phyloP scores from a whole-genome alignment of 169 alveolate species.

The Pseudocohnilembus persalinus region DNA sequence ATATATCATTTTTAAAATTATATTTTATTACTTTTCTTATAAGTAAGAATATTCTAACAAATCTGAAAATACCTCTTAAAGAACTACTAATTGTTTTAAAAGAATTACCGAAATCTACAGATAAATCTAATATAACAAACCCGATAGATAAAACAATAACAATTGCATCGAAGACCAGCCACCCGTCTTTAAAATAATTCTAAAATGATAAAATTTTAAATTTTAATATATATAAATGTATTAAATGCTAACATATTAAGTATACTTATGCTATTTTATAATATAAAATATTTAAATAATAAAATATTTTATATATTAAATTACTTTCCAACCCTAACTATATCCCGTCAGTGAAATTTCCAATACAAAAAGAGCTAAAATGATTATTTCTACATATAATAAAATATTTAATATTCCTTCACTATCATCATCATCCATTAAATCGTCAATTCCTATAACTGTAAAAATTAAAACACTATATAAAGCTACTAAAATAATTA shows the following conservation, averaged over 20 bases:
- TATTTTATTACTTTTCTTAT: constrained; percentile 12
- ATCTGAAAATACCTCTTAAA: constrained; percentile 22
- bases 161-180: neutral
- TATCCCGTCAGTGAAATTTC: neutral
- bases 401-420: neutral
- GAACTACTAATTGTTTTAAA: neutral
- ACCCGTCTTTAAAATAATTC: constrained; percentile 12
- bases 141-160: neutral
- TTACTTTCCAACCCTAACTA: neutral
- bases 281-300: too few relatives aligned
- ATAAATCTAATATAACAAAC: constrained; percentile 1
- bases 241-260: too few relatives aligned
- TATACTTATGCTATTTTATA: too few relatives aligned
- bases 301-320: too few relatives aligned
- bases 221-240: too few relatives aligned
- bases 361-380: neutral
- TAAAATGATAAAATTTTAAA: neutral
- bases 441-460: neutral
- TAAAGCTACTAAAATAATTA: neutral
- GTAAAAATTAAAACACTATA: neutral
- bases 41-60: constrained; percentile 9
- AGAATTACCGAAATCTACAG: neutral
- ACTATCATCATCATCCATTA: neutral
- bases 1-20: too few relatives aligned
- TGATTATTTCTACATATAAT: neutral